A percentile compares a stretch with the other conserved stretches of the same genome.
phyloP scores from a whole-genome alignment of 495 filamentous ascomycete species.

The Hypomontagnella monticulosa region DNA sequence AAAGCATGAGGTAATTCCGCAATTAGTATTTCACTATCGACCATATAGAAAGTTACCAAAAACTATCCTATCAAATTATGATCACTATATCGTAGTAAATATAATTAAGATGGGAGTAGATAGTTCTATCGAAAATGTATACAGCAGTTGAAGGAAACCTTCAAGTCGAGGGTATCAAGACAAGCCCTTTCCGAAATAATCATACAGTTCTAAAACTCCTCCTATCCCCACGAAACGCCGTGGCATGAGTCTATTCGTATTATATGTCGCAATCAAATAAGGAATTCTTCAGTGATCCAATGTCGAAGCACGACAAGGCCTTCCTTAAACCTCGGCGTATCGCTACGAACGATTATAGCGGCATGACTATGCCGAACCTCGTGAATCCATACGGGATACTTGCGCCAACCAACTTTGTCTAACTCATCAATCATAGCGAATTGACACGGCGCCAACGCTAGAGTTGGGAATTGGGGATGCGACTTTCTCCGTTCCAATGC shows the following conservation, averaged over 20 bases:
- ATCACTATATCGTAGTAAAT: no score
- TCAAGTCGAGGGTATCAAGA: constrained; percentile 17
- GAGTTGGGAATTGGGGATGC: constrained; percentile 61
- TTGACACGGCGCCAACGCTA: constrained; percentile 81
- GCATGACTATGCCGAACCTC: constrained; percentile 83
- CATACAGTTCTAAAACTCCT: constrained; percentile 1
- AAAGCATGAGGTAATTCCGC: no score
- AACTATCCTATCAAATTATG: no score
- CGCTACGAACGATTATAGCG: constrained; percentile 82
- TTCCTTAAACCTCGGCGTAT: constrained; percentile 72
- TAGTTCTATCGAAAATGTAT: no score
- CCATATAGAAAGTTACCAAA: no score
- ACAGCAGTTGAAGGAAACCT: not conserved
- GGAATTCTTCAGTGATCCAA: constrained; percentile 81
- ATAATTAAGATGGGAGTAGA: no score
- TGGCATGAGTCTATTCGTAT: not conserved
- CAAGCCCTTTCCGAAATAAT: not conserved
- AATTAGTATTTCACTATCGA: no score
- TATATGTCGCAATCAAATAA: constrained; percentile 56
- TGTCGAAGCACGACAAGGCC: constrained; percentile 82
- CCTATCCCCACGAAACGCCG: constrained; percentile 9
- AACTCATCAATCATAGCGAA: constrained; percentile 83
- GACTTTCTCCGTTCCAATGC: constrained; percentile 52
- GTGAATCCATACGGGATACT: constrained; percentile 88
- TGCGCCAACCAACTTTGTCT: constrained; percentile 77